These are phyloP conservation scores for Coemansia sp. DNA, from an alignment of 192 early-diverging fungal genomes.

Conservation along the genomic window DNA sequence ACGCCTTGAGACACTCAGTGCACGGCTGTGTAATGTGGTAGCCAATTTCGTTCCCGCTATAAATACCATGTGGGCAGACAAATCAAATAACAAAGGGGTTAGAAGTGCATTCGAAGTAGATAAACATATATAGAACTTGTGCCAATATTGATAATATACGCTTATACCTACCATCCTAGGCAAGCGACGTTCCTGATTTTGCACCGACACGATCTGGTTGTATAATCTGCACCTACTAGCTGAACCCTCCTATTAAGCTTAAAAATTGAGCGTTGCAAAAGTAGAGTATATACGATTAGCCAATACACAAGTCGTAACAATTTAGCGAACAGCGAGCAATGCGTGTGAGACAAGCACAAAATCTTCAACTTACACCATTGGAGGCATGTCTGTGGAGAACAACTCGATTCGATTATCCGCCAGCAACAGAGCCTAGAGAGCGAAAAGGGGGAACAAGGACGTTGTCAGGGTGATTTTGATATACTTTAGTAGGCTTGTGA, in stretches of 20 bases:
- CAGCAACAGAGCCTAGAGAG: conserved; percentile 61
- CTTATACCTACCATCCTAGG: conserved; percentile 59
- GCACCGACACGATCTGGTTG: conserved; percentile 69
- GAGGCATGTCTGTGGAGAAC: conserved; percentile 75
- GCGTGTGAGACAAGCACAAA: neutral
- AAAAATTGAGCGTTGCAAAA: neutral
- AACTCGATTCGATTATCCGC: conserved; percentile 73
- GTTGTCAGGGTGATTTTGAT: neutral
- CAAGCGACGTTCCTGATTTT: conserved; percentile 75
- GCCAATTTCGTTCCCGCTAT: conserved; percentile 72
- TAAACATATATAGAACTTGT: neutral
- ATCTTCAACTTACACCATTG: conserved; percentile 61
- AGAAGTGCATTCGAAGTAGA: neutral
- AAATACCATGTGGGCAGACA: neutral
- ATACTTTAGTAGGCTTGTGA: neutral
- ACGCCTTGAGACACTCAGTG: conserved; percentile 80
- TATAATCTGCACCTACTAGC: conserved; percentile 70
- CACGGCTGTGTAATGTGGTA: conserved; percentile 88
- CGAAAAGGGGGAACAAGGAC: neutral
- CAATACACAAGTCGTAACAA: neutral
- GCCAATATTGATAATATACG: neutral
- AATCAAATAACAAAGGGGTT: neutral
- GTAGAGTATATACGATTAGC: neutral
- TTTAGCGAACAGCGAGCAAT: neutral
- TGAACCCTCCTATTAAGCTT: conserved; percentile 55